A percentile compares a stretch with the other conserved stretches of the same genome.
Conservation (phyloP, 1,139 yeast genomes). For the Pichiaceae sp. region DNA sequence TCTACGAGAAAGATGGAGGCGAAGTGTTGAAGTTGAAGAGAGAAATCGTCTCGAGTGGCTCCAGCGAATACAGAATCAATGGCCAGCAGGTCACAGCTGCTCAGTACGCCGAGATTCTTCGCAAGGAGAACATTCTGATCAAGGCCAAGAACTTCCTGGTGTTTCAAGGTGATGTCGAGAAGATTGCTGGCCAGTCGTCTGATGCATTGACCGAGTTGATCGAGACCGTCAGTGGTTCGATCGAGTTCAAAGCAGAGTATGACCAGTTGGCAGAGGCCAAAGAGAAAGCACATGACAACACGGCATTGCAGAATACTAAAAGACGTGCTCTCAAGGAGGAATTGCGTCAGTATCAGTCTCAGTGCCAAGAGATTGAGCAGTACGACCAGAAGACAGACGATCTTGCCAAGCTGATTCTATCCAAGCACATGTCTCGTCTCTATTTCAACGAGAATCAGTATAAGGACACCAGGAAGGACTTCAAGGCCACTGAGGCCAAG, state of each 20-base stretch:
- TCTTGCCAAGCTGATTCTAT: conserved; percentile 37
- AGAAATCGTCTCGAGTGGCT: conserved; percentile 45
- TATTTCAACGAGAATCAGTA: conserved; percentile 55
- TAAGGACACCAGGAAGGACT: conserved; percentile 20
- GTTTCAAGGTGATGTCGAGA: conserved; percentile 95
- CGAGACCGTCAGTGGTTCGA: conserved; percentile 81
- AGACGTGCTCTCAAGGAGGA: conserved; percentile 71
- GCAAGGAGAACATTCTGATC: conserved; percentile 75
- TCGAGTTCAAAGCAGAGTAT: conserved; percentile 58
- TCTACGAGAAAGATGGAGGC: conserved; percentile 59
- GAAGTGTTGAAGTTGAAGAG: conserved; percentile 46
- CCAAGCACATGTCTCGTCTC: conserved; percentile 55
- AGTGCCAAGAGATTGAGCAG: conserved; percentile 61
- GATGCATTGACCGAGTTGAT: conserved; percentile 63
- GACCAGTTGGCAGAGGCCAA: conserved; percentile 58
- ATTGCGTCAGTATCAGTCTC: conserved; percentile 72
- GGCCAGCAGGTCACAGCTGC: conserved; percentile 51
- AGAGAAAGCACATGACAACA: conserved; percentile 58
- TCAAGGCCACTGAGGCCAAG: conserved; percentile 24
- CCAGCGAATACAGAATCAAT: conserved; percentile 65
- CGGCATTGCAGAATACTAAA: conserved; percentile 60
- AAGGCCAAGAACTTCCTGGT: conserved; percentile 90
- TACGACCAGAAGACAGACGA: conserved; percentile 52
- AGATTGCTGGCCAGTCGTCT: conserved; percentile 84
- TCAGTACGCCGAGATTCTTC: conserved; percentile 59